These are phyloP conservation scores for Kandelia obovata DNA, from an alignment of 345 rosid genomes.

Conservation along the genomic window DNA sequence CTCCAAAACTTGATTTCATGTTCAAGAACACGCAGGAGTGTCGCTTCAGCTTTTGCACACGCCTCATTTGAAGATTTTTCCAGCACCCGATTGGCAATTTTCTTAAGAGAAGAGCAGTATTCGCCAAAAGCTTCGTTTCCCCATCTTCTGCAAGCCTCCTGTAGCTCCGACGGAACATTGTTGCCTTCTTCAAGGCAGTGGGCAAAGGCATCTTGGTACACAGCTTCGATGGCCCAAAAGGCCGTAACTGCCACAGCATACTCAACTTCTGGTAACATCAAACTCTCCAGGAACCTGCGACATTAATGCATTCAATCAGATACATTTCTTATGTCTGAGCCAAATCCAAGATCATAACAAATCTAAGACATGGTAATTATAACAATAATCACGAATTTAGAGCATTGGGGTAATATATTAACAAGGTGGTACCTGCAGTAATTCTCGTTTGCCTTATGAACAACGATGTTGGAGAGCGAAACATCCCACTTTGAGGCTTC, in stretches of 20 bases:
- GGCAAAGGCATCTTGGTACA: constrained; percentile 76
- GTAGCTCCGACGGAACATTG: constrained; percentile 47
- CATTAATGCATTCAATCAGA: background rate
- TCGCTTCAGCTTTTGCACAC: constrained; percentile 44
- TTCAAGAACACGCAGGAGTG: constrained; percentile 51
- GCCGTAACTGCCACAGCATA: constrained; percentile 53
- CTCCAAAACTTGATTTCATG: constrained; percentile 79
- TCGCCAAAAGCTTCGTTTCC: constrained; percentile 58
- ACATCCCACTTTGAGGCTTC: constrained; percentile 71
- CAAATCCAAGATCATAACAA: too few relatives aligned
- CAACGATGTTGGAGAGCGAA: constrained; percentile 45
- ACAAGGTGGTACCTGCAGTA: constrained; percentile 49
- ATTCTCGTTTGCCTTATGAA: constrained; percentile 49
- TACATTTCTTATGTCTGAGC: too few relatives aligned
- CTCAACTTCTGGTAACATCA: constrained; percentile 53
- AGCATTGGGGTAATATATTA: too few relatives aligned
- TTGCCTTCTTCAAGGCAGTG: constrained; percentile 62
- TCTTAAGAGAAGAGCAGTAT: constrained; percentile 53
- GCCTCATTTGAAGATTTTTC: constrained; percentile 46
- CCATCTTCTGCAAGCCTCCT: constrained; percentile 74
- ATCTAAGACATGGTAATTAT: background rate
- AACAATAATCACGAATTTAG: background rate
- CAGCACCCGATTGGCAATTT: constrained; percentile 48
- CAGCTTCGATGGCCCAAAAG: constrained; percentile 77
- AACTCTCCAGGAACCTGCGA: constrained; percentile 56